Evolutionary conservation across 2,329 filamentous ascomycete species (phyloP).

Genomic region (Botrytis pseudocinerea): DNA sequence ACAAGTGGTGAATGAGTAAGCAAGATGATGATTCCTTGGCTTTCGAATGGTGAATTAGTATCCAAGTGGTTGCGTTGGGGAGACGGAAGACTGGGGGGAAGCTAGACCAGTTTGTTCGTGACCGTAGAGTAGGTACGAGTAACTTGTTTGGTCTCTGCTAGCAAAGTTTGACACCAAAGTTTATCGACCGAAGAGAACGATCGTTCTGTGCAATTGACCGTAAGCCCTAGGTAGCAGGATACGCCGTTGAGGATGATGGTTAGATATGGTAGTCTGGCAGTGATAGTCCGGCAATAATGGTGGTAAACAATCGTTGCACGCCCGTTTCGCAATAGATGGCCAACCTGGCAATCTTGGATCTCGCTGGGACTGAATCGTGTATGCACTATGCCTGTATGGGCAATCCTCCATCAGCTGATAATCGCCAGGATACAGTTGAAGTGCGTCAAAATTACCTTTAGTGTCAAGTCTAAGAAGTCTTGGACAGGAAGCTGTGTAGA

Average conservation of each 20-base stretch:
- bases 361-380: background rate
- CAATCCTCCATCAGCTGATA: slow-evolving; percentile 11
- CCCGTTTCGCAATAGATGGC: background rate
- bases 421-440: background rate
- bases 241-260: background rate
- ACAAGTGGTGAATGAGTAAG: background rate
- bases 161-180: background rate
- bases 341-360: background rate
- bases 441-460: background rate
- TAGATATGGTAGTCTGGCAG: background rate
- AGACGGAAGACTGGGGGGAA: background rate
- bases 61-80: background rate
- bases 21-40: background rate
- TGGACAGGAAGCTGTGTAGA: background rate
- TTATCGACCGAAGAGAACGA: background rate
- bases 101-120: background rate
- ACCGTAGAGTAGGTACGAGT: background rate
- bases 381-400: background rate
- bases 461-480: background rate
- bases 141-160: background rate
- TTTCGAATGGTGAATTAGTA: background rate
- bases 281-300: background rate
- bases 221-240: slow-evolving; percentile 4
- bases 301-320: background rate
- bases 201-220: background rate